phyloP scores from a whole-genome alignment of 768 basidiomycete genomes.

The Amanita pallidorosea region DNA sequence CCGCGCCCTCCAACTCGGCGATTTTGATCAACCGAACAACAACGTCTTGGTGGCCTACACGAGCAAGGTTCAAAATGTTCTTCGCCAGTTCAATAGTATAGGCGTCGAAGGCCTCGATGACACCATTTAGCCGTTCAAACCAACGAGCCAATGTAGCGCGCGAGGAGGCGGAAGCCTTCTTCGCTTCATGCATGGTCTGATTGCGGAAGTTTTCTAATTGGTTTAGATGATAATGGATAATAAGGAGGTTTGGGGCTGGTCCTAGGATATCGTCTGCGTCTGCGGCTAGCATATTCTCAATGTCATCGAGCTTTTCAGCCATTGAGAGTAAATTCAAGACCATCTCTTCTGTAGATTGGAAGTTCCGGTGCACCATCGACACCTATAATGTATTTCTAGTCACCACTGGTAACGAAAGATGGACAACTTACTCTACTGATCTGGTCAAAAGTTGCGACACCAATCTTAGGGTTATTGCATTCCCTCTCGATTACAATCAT shows the following conservation, averaged over 20 bases:
- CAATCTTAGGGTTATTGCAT: slow-evolving; percentile 64
- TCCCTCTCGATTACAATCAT: slow-evolving; percentile 72
- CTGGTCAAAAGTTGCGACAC: slow-evolving; percentile 86
- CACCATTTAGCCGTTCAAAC: slow-evolving; percentile 77
- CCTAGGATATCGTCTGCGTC: slow-evolving; percentile 77
- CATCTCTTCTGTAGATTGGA: slow-evolving; percentile 92
- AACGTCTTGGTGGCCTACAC: slow-evolving; percentile 73
- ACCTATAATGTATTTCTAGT: slow-evolving; percentile 42
- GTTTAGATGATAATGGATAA: slow-evolving; percentile 85
- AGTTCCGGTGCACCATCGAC: slow-evolving; percentile 91
- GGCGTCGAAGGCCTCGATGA: slow-evolving; percentile 76
- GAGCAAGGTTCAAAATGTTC: slow-evolving; percentile 69
- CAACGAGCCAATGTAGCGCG: slow-evolving; percentile 60
- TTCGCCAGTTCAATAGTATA: slow-evolving; percentile 71
- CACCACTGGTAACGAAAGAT: not conserved
- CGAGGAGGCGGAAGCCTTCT: slow-evolving; percentile 60
- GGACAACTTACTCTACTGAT: slow-evolving; percentile 73
- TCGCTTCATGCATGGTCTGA: slow-evolving; percentile 90
- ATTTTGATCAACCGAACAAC: slow-evolving; percentile 90
- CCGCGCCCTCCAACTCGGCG: slow-evolving; percentile 83
- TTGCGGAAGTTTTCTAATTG: slow-evolving; percentile 92
- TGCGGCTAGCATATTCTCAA: slow-evolving; percentile 66
- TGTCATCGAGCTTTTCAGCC: slow-evolving; percentile 69
- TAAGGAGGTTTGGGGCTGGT: slow-evolving; percentile 79
- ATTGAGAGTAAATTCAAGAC: slow-evolving; percentile 90